A percentile compares a stretch with the other conserved stretches of the same genome.
Evolutionary conservation across 2,329 filamentous ascomycete genomes (phyloP).

Genomic region (Penicillium sp.): DNA sequence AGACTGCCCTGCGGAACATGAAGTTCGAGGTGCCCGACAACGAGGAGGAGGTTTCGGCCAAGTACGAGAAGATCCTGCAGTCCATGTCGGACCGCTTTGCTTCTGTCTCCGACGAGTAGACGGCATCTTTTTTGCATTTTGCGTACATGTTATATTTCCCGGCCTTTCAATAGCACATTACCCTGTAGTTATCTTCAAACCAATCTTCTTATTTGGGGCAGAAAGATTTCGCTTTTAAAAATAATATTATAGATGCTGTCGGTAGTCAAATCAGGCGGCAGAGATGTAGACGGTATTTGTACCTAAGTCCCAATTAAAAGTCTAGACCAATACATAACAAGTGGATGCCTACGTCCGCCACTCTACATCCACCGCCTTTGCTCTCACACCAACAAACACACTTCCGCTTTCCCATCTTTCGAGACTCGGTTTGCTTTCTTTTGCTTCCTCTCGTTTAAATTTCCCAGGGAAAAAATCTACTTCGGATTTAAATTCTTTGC

Average conservation of each 20-base stretch:
- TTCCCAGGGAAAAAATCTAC: not conserved
- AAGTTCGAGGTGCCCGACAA: constrained; percentile 95
- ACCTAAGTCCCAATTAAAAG: not conserved
- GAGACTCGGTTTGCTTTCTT: constrained; percentile 7
- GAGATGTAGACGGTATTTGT: not conserved
- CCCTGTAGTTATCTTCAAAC: constrained; percentile 35
- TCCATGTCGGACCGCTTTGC: constrained; percentile 97
- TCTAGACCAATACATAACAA: not conserved
- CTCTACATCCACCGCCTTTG: constrained; percentile 27
- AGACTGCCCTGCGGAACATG: constrained; percentile 80
- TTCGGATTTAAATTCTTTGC: not conserved
- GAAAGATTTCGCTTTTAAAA: not conserved
- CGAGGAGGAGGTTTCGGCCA: constrained; percentile 77
- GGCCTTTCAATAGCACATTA: constrained; percentile 35
- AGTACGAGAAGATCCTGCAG: constrained; percentile 92
- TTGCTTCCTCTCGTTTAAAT: constrained; percentile 15
- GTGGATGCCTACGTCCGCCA: constrained; percentile 16
- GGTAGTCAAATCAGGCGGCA: constrained; percentile 4
- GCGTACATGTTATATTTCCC: constrained; percentile 23
- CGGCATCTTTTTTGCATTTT: constrained; percentile 8
- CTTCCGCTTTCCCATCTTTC: constrained; percentile 14
- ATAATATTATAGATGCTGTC: not conserved
- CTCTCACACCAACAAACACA: constrained; percentile 23
- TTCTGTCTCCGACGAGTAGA: constrained; percentile 88
- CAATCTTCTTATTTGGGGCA: constrained; percentile 11